These are phyloP conservation scores for Rhinocladiella similis DNA, from an alignment of 2,329 filamentous ascomycete genomes.

Conservation along the genomic window DNA sequence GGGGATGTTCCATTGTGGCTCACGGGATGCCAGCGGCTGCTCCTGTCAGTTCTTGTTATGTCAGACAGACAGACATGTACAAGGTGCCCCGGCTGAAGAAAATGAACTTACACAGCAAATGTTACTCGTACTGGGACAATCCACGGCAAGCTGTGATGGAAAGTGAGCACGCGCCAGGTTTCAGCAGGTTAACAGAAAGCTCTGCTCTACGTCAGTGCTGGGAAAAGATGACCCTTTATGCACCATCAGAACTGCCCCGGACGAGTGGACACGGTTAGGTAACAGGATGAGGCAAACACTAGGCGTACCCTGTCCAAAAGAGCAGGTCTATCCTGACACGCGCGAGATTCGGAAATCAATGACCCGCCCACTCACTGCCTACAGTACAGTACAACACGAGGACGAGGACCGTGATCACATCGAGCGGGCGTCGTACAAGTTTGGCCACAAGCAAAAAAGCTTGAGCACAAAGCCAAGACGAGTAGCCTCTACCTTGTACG, in stretches of 20 bases:
- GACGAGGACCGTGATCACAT: too few relatives aligned
- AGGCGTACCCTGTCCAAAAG: not conserved
- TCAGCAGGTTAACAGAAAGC: not conserved
- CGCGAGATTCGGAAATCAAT: not conserved
- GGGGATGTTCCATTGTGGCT: not conserved
- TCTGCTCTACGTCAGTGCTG: not conserved
- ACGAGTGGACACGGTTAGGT: not conserved
- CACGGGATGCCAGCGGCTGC: not conserved
- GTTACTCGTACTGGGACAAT: too few relatives aligned
- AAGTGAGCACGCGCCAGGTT: too few relatives aligned
- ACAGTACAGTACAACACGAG: too few relatives aligned
- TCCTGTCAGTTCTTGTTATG: too few relatives aligned
- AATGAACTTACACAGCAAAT: too few relatives aligned
- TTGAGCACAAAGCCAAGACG: not conserved
- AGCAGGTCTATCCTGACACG: not conserved
- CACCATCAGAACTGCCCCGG: not conserved
- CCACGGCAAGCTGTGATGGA: too few relatives aligned
- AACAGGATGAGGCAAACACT: not conserved
- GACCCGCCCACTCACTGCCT: not conserved
- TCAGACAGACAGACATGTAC: not conserved
- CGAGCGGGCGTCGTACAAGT: not conserved
- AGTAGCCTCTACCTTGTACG: not conserved
- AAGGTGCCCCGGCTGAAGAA: not conserved
- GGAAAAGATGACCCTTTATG: not conserved
- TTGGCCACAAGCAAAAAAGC: not conserved